Evolutionary conservation across 1,284 basidiomycete genomes (phyloP), one percentile per base, ranked within the genome.

Genomic region (Austroboletus niveus): DNA sequence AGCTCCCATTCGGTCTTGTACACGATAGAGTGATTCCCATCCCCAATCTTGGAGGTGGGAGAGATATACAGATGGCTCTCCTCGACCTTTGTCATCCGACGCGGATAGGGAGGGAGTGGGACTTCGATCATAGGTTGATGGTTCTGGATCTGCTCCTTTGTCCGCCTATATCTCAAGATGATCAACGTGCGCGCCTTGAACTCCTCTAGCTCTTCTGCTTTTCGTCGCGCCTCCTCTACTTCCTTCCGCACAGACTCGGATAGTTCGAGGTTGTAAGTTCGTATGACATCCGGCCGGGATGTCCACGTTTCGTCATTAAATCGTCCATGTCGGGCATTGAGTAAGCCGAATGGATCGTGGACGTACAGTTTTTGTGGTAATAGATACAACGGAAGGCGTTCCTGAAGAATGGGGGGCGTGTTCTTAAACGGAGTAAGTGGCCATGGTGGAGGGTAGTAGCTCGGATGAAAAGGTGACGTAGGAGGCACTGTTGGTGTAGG

Each of bases 41-140:
- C 6, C 14, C 76, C 76, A 9, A 66, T 53, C 32, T 38, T 59
- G 31, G 65, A 53, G 0, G 41, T n/a, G 0, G 72, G 71, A 0
- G 69, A 68, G 34, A 78, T 36, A 45, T 75, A 78, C 8, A 79
- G 55, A 53, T 78, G 75, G 0, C 71, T 69, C 45, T 72, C 73
- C 8, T 62, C 60, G 5, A 62, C 53, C 31, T 38, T 46, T 3
- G 54, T 61, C 8, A 27, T 14, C 8, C 48, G 52, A 15, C 49
- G 50, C 0, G 39, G 42, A 42, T 55, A 57, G 34, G 56, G 55
- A 15, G 66, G 66, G 12, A 66, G 54, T 0, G 52, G 45, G 4
- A 66, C 52, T 32, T 63, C 60, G 40, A 68, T 58, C 4, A 47
- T 4, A 0, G 63, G 64, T 6, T 65, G 63, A 14, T 45, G 11